A percentile compares a stretch with the other conserved stretches of the same genome.
Evolutionary conservation across 164 flowering plant species (phyloP).

Genomic region (Magnolia kwangsiensis): DNA sequence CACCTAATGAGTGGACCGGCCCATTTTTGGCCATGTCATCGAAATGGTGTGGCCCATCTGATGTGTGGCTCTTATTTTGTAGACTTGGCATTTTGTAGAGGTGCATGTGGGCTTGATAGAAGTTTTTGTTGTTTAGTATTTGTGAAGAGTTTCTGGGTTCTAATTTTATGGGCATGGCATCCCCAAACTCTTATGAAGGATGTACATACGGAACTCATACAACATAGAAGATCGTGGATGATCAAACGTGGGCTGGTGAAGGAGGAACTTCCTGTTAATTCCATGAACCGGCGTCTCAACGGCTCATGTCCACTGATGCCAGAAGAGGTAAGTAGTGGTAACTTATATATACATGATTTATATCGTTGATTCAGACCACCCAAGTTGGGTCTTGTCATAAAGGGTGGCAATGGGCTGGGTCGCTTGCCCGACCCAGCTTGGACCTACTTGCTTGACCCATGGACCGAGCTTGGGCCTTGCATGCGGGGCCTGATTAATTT

Average conservation of each 20-base stretch:
- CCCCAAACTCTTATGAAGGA: conserved; percentile 45
- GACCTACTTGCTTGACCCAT: too few relatives aligned
- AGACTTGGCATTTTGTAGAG: not conserved
- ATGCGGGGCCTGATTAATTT: too few relatives aligned
- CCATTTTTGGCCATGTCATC: too few relatives aligned
- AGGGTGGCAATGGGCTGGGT: too few relatives aligned
- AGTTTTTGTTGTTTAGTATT: not conserved
- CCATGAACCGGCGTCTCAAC: conserved; percentile 49
- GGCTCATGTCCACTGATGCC: conserved; percentile 97
- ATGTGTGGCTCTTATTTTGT: not conserved
- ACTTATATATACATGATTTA: too few relatives aligned
- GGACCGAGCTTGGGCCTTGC: too few relatives aligned
- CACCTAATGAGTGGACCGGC: too few relatives aligned
- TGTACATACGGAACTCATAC: conserved; percentile 91
- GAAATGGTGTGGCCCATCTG: too few relatives aligned
- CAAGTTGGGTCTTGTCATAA: too few relatives aligned
- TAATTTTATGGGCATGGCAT: conserved; percentile 11
- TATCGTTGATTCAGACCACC: too few relatives aligned
- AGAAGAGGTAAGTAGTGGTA: conserved; percentile 61
- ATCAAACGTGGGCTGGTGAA: conserved; percentile 74
- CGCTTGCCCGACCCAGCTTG: too few relatives aligned
- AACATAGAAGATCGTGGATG: conserved; percentile 89
- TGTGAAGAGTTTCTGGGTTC: conserved; percentile 13
- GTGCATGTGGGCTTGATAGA: too few relatives aligned
- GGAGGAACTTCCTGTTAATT: conserved; percentile 69